Evolutionary conservation across 768 basidiomycete genomes (phyloP).

Genomic region (Boletellus emodensis): DNA sequence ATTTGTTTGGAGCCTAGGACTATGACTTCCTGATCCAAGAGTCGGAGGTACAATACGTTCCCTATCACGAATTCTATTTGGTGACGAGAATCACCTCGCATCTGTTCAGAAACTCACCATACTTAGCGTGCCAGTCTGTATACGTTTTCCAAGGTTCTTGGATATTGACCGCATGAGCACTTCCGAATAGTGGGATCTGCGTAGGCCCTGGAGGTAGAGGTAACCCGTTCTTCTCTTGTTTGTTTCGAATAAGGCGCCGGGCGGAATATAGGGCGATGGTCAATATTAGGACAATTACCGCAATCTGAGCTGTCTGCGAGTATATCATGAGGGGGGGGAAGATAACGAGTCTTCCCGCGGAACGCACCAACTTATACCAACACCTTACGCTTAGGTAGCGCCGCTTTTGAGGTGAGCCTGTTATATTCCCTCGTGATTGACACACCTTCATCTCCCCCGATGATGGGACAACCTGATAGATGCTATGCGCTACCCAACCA

Average conservation of each 20-base stretch:
- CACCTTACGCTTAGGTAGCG: too few species aligned
- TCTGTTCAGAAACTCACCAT: conserved; percentile 1
- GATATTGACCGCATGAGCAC: neutral
- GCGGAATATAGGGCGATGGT: neutral
- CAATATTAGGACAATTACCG: neutral
- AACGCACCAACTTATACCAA: too few species aligned
- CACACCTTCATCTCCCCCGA: too few species aligned
- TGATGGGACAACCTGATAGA: too few species aligned
- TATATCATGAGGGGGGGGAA: too few species aligned
- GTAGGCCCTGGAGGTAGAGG: conserved; percentile 8
- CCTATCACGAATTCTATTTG: conserved; percentile 21
- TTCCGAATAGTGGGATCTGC: conserved; percentile 4
- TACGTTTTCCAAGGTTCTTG: conserved; percentile 9
- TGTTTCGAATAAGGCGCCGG: neutral
- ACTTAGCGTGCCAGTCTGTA: conserved; percentile 2
- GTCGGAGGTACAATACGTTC: conserved; percentile 41
- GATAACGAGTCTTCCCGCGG: too few species aligned
- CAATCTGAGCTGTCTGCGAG: neutral
- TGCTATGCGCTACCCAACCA: too few species aligned
- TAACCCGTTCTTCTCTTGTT: neutral
- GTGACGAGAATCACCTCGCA: neutral
- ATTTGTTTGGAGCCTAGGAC: conserved; percentile 41
- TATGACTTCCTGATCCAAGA: conserved; percentile 42
- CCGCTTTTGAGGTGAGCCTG: too few species aligned
- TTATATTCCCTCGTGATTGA: too few species aligned